Evolutionary conservation across 2,329 filamentous ascomycete genomes (phyloP), one percentile per base, ranked within the genome.

Genomic region (Penicillium janthinellum): DNA sequence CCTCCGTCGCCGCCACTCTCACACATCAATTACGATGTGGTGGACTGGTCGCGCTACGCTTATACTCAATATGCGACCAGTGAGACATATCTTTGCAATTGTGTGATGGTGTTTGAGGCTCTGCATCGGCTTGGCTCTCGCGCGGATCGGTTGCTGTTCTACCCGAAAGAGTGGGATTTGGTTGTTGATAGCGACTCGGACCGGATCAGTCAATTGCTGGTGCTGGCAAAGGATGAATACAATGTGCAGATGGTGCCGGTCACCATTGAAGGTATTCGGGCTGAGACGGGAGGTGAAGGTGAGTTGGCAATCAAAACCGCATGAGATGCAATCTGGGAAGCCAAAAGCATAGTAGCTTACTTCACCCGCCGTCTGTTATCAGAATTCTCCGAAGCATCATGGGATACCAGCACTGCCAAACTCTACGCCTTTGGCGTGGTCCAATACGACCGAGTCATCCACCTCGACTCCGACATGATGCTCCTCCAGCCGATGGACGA

Each of bases 371-470:
- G 20, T 20, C 20, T 20, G 20, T 20, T 20, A 20, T 14, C 54
- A 48, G 64, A 61, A 69, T 63, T 65, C 37, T 62, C 72, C 14
- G 62, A 73, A 64, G 79, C 75, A 17, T 86, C 85, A 1, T 89
- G 86, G 87, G 83, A 86, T 58, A 82, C 84, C 38, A 86, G 84
- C 2, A 86, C 86, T 66, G 88, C 87, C 22, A 91, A 91, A 70
- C 82, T 90, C 37, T 81, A 89, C 20, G 86, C 87, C 2, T 91
- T 90, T 70, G 87, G 87, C 59, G 85, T 89, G 54, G 85, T 84
- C 0, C 80, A 87, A 57, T 90, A 90, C 70, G 74, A 81, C 20
- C 80, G 85, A 41, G 78, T 87, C 22, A 77, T 87, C 37, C 79
- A 82, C 53, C 74, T 87, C 48, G 85, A 91, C 71, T 88, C 87